Conservation (phyloP, 2,329 filamentous ascomycete genomes). For the Clonostachys chloroleuca region DNA sequence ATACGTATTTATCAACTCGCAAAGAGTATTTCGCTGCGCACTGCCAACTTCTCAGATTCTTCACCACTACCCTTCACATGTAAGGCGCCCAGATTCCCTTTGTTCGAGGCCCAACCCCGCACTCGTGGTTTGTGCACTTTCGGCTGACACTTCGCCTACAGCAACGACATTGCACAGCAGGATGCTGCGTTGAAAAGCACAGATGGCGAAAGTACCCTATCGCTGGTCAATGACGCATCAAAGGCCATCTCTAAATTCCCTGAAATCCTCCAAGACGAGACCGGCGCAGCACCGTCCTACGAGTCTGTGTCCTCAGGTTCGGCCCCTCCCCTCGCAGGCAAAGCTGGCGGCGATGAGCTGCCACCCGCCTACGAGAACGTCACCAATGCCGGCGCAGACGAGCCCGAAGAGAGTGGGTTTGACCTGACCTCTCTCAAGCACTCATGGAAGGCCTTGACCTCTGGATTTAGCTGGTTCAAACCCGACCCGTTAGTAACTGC, state of each 20-base stretch:
- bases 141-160: no score
- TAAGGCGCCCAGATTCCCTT: slow-evolving; percentile 17
- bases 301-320: background rate
- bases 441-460: slow-evolving; percentile 26
- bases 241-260: no score
- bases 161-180: no score
- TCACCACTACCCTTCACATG: slow-evolving; percentile 12
- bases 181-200: no score
- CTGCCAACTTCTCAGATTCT: slow-evolving; percentile 14
- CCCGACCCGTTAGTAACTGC: slow-evolving; percentile 28
- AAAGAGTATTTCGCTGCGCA: slow-evolving; percentile 14
- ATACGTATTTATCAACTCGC: slow-evolving; percentile 15
- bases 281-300: background rate
- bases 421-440: slow-evolving; percentile 18
- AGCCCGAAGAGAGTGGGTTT: background rate
- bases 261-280: no score
- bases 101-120: slow-evolving; percentile 5
- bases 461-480: slow-evolving; percentile 18
- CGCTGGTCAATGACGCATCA: no score
- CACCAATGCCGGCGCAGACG: slow-evolving; percentile 1
- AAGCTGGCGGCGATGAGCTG: background rate
- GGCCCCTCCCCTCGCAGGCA: background rate
- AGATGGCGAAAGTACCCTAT: no score
- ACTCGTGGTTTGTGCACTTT: background rate
- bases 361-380: slow-evolving; percentile 6